Percentiles rank a stretch among this genome's conserved stretches.
Conservation (phyloP, 352 stramenopile species). For the Phytopythium oedochilum region DNA sequence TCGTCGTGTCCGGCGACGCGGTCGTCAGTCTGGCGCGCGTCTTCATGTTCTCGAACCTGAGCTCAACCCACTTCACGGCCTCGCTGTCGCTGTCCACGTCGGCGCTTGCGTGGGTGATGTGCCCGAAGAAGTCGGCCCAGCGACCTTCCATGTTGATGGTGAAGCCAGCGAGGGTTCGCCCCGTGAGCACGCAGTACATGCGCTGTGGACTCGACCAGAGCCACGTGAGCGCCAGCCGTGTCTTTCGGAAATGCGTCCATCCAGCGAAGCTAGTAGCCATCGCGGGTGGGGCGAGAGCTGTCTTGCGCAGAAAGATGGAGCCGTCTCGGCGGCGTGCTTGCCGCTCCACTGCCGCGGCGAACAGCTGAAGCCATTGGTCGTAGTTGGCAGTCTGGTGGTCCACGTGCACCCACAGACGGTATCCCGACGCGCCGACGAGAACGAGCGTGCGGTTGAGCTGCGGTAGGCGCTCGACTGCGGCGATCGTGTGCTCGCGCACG, state of each 20-base stretch:
- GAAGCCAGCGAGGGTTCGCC: slow-evolving; percentile 24
- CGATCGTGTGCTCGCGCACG: slow-evolving; percentile 12
- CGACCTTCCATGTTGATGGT: slow-evolving; percentile 35
- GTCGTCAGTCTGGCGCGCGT: neutral
- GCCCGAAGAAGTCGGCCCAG: slow-evolving; percentile 27
- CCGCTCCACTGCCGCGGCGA: slow-evolving; percentile 12
- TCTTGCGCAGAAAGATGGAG: slow-evolving; percentile 15
- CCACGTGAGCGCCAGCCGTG: slow-evolving; percentile 13
- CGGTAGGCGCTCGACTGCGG: slow-evolving; percentile 31
- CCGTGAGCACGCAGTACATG: slow-evolving; percentile 33
- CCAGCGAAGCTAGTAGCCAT: slow-evolving; percentile 16
- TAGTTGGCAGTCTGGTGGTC: slow-evolving; percentile 25
- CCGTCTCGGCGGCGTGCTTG: slow-evolving; percentile 8
- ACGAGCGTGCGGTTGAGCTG: slow-evolving; percentile 37
- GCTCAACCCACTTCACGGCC: slow-evolving; percentile 12
- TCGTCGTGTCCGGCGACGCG: neutral
- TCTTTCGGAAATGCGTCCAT: slow-evolving; percentile 21
- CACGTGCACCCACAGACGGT: slow-evolving; percentile 31
- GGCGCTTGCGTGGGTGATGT: slow-evolving; percentile 9
- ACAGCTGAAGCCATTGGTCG: slow-evolving; percentile 30
- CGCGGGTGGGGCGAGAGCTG: neutral
- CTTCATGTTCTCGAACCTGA: slow-evolving; percentile 11
- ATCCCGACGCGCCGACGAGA: slow-evolving; percentile 19
- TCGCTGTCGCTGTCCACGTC: slow-evolving; percentile 2
- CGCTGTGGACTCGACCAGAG: slow-evolving; percentile 10